A percentile compares a stretch with the other conserved stretches of the same genome.
phyloP scores from a whole-genome alignment of 805 yeast species.

The Candida gorgasii region DNA sequence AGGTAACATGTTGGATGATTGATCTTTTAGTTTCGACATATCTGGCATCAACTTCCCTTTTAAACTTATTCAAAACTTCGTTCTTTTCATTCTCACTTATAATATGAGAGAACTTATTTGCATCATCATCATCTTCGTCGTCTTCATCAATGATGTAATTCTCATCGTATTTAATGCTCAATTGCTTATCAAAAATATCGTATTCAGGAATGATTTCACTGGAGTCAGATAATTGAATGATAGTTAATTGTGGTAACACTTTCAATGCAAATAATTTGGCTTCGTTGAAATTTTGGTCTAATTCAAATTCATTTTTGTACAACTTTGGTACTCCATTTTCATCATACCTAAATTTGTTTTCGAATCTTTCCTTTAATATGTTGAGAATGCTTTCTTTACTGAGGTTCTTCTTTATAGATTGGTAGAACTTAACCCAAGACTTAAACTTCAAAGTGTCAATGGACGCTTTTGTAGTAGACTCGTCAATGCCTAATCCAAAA shows the following conservation, averaged over 20 bases:
- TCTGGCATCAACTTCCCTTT: constrained; percentile 73
- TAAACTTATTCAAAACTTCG: constrained; percentile 57
- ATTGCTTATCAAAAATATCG: constrained; percentile 36
- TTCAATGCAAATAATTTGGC: constrained; percentile 61
- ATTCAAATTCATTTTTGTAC: constrained; percentile 73
- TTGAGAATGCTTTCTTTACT: constrained; percentile 65
- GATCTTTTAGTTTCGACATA: constrained; percentile 89
- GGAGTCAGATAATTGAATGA: constrained; percentile 55
- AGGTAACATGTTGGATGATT: constrained; percentile 70
- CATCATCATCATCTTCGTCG: constrained; percentile 28
- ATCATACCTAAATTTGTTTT: constrained; percentile 80
- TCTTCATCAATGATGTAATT: constrained; percentile 23
- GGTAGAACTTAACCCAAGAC: constrained; percentile 68
- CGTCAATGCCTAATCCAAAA: constrained; percentile 63
- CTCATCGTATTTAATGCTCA: constrained; percentile 25
- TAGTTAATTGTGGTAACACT: constrained; percentile 58
- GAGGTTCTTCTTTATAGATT: constrained; percentile 58
- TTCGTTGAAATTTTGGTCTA: constrained; percentile 61
- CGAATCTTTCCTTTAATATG: constrained; percentile 77
- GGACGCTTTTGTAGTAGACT: constrained; percentile 42
- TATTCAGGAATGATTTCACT: constrained; percentile 61
- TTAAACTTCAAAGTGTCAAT: constrained; percentile 46
- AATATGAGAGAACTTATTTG: constrained; percentile 53
- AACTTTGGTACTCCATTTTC: constrained; percentile 77
- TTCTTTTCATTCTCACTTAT: constrained; percentile 58